A percentile compares a stretch with the other conserved stretches of the same genome.
Conservation (phyloP, 148 eudicot species). For the Amaranthus hypochondriacus region DNA sequence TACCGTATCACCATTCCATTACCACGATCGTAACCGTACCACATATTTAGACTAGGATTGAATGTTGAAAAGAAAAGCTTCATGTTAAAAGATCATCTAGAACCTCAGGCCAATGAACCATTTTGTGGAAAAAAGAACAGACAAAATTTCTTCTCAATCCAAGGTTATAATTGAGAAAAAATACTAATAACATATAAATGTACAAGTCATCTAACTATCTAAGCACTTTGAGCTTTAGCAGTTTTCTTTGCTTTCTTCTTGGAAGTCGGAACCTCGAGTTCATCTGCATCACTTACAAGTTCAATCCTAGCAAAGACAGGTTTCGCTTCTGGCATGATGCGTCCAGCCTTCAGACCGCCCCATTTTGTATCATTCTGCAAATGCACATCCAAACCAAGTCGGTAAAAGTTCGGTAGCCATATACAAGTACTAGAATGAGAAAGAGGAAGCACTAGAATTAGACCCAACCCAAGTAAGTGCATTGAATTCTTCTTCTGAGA, state of each 20-base stretch:
- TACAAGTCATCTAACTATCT: constrained; percentile 27
- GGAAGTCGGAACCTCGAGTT: constrained; percentile 25
- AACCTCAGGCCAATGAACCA: too few relatives aligned
- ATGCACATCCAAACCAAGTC: constrained; percentile 17
- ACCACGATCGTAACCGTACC: too few relatives aligned
- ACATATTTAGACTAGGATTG: too few relatives aligned
- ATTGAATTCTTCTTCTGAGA: constrained; percentile 65
- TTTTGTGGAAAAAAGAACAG: too few relatives aligned
- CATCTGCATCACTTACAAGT: constrained; percentile 33
- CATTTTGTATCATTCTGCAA: constrained; percentile 76
- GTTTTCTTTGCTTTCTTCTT: constrained; percentile 59
- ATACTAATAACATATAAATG: too few relatives aligned
- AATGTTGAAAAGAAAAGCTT: too few relatives aligned
- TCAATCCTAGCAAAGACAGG: constrained; percentile 87
- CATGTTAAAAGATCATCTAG: too few relatives aligned
- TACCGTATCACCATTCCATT: too few relatives aligned
- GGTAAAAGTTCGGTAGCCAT: neutral
- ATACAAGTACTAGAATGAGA: neutral
- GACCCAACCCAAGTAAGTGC: constrained; percentile 94
- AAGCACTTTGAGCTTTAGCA: constrained; percentile 34
- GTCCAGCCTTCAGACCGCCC: constrained; percentile 91
- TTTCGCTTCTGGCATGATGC: constrained; percentile 64
- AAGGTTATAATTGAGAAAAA: too few relatives aligned
- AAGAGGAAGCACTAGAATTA: constrained; percentile 31
- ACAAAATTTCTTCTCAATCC: too few relatives aligned